A percentile compares a stretch with the other conserved stretches of the same genome.
phyloP scores from a whole-genome alignment of 441 rosid genomes.

The Jatropha multifida region DNA sequence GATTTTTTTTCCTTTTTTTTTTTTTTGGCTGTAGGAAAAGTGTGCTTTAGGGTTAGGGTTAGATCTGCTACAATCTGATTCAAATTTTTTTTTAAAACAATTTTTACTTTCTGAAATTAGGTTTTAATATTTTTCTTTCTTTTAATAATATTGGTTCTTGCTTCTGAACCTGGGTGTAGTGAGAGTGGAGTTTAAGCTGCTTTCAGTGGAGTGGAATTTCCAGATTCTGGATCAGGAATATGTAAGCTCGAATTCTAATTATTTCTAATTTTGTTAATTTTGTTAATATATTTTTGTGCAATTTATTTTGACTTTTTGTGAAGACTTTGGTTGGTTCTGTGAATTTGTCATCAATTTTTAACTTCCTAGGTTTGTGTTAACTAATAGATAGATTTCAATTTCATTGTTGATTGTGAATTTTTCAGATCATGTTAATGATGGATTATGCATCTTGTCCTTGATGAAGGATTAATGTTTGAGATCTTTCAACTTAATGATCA shows the following conservation, averaged over 20 bases:
- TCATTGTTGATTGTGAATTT: constrained; percentile 1
- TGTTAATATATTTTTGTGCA: background rate
- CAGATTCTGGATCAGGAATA: constrained; percentile 46
- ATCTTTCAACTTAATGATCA: background rate
- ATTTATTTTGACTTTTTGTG: constrained; percentile 8
- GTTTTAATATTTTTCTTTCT: constrained; percentile 16
- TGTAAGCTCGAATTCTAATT: constrained; percentile 41
- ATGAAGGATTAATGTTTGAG: background rate
- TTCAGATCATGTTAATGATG: constrained; percentile 5
- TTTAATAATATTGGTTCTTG: constrained; percentile 9
- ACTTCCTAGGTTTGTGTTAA: background rate
- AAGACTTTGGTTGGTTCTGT: background rate
- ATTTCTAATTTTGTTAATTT: constrained; percentile 10
- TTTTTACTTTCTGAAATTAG: constrained; percentile 8
- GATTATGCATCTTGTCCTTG: background rate
- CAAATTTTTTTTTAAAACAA: constrained; percentile 4
- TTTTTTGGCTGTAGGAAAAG: constrained; percentile 12
- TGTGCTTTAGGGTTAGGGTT: constrained; percentile 37
- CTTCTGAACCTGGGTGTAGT: constrained; percentile 33
- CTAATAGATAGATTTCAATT: constrained; percentile 13
- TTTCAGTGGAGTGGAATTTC: constrained; percentile 38
- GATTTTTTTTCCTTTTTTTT: background rate
- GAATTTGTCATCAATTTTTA: constrained; percentile 1
- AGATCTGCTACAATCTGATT: constrained; percentile 48
- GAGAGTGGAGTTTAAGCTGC: constrained; percentile 44